Conservation (phyloP, 2,329 filamentous ascomycete genomes). For the Ascochyta fabae region DNA sequence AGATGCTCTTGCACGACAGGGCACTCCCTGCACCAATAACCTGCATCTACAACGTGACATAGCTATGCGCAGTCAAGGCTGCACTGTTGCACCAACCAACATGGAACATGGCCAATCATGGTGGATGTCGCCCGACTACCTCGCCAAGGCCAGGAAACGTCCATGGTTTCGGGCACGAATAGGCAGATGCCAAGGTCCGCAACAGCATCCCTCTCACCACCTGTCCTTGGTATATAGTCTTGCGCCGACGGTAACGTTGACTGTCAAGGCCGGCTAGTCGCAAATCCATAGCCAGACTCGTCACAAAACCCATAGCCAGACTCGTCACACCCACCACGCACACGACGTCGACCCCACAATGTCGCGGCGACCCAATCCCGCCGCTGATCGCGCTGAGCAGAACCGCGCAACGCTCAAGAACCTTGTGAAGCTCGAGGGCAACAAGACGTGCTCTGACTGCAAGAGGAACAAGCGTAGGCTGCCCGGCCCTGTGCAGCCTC, state of each 20-base stretch:
- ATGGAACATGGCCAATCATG: slow-evolving; percentile 11
- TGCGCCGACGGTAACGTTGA: neutral
- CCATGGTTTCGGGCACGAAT: slow-evolving; percentile 13
- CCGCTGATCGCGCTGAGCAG: slow-evolving; percentile 86
- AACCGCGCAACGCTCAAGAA: slow-evolving; percentile 95
- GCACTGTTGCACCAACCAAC: slow-evolving; percentile 3
- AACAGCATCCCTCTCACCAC: slow-evolving; percentile 6
- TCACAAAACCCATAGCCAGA: neutral
- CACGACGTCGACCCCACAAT: slow-evolving; percentile 56
- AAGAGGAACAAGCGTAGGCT: slow-evolving; percentile 94
- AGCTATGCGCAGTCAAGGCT: neutral
- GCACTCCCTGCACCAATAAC: slow-evolving; percentile 10
- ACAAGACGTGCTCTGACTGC: slow-evolving; percentile 98
- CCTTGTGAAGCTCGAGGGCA: slow-evolving; percentile 89
- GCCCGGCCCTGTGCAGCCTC: neutral
- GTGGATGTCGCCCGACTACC: slow-evolving; percentile 3
- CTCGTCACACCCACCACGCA: neutral
- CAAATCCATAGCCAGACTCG: neutral
- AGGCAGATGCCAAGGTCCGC: neutral
- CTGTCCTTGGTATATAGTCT: slow-evolving; percentile 2
- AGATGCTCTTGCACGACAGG: slow-evolving; percentile 7
- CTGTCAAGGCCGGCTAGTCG: neutral
- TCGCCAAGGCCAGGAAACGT: slow-evolving; percentile 11
- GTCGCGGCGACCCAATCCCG: slow-evolving; percentile 82
- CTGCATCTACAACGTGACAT: neutral